Percentiles rank a stretch among this genome's conserved stretches.
These are phyloP conservation scores for Mortierella alpina DNA, from an alignment of 192 early-diverging fungal species.

Conservation along the genomic window DNA sequence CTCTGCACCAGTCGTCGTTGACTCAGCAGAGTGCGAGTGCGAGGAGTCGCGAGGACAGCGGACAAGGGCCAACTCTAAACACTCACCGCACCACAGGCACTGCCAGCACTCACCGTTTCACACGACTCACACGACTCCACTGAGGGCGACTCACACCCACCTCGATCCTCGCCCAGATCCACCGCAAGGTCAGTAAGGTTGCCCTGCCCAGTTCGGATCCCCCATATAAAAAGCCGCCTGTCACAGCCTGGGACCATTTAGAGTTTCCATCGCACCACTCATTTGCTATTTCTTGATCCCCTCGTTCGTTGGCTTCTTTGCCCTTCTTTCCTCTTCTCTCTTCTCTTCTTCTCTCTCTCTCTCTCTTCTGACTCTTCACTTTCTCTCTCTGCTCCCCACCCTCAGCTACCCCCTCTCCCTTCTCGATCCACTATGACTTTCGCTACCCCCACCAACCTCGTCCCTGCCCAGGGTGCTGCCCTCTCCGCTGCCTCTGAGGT, in stretches of 20 bases:
- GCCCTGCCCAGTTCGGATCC: too few species aligned
- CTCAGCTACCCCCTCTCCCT: neutral
- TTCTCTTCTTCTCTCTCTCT: neutral
- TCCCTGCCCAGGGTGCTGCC: conserved; percentile 34
- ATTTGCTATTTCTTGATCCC: neutral
- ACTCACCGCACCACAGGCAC: too few species aligned
- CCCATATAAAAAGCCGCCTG: too few species aligned
- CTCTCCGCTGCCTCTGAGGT: conserved; percentile 46
- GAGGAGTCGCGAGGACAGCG: too few species aligned
- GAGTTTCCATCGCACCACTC: too few species aligned
- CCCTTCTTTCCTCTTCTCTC: conserved; percentile 7
- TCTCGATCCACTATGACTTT: conserved; percentile 42
- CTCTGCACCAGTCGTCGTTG: neutral
- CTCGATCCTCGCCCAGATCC: too few species aligned
- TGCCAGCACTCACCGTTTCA: too few species aligned
- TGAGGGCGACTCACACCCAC: too few species aligned
- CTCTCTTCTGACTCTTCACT: neutral
- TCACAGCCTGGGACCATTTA: too few species aligned
- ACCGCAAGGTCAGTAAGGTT: too few species aligned
- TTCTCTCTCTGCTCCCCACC: conserved; percentile 11
- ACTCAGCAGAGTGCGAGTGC: neutral
- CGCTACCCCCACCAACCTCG: conserved; percentile 60
- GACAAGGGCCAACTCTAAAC: too few species aligned
- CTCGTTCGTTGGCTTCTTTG: conserved; percentile 7
- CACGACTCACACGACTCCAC: too few species aligned